phyloP scores from a whole-genome alignment of 768 basidiomycete species.

The Neoboletus brunneissimus region DNA sequence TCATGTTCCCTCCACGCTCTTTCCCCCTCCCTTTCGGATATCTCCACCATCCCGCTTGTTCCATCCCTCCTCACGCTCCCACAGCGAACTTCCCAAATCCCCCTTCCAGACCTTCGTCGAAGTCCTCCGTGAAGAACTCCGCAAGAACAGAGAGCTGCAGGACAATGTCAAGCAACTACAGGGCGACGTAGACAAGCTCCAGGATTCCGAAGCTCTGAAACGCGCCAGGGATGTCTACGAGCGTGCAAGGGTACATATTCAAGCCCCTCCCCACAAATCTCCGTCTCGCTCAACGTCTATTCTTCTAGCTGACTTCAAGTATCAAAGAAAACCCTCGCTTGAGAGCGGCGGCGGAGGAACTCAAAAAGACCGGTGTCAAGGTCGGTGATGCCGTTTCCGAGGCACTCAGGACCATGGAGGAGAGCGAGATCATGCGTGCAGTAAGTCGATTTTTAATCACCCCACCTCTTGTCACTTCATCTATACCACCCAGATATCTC shows the following conservation, averaged over 20 bases:
- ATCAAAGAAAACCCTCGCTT: conserved; percentile 95
- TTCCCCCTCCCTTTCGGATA: conserved; percentile 33
- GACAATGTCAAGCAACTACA: conserved; percentile 97
- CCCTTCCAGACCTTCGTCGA: conserved; percentile 97
- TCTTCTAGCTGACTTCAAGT: conserved; percentile 74
- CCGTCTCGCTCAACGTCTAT: conserved; percentile 4
- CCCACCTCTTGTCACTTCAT: background rate
- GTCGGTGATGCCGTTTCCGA: conserved; percentile 93
- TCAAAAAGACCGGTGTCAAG: conserved; percentile 85
- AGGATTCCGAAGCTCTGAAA: conserved; percentile 97
- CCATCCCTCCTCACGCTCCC: conserved; percentile 62
- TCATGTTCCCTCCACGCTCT: conserved; percentile 11
- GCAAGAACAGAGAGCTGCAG: conserved; percentile 91
- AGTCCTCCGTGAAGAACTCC: conserved; percentile 86
- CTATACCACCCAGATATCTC: conserved; percentile 58
- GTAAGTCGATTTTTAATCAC: conserved; percentile 43
- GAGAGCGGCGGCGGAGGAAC: conserved; percentile 89
- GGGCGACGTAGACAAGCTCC: conserved; percentile 95
- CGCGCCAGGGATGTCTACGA: conserved; percentile 89
- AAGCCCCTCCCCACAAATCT: background rate
- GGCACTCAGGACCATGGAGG: conserved; percentile 90
- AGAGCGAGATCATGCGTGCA: conserved; percentile 87
- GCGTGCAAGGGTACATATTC: conserved; percentile 74
- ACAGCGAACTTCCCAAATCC: conserved; percentile 74
- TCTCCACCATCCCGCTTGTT: conserved; percentile 38